Evolutionary conservation across 1,284 basidiomycete species (phyloP).

Genomic region (Tylopilus orsonianus): DNA sequence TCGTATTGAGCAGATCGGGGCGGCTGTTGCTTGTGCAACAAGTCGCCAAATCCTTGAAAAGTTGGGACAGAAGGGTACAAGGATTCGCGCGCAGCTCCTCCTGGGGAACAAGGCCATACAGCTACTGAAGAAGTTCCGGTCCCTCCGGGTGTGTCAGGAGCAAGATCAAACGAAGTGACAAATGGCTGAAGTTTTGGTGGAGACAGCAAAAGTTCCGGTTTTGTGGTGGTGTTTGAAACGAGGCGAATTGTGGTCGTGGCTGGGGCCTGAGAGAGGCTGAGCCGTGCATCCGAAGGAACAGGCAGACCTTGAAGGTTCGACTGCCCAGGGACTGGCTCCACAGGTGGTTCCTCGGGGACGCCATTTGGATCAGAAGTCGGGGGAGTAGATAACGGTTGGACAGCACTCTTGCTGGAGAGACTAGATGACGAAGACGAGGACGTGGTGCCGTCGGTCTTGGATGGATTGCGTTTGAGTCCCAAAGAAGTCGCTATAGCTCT

Average conservation of each 20-base stretch:
- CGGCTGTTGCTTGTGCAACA: conserved; percentile 16
- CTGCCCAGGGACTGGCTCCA: conserved; percentile 55
- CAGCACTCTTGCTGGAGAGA: conserved; percentile 18
- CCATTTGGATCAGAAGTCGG: conserved; percentile 38
- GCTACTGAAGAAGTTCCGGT: conserved; percentile 24
- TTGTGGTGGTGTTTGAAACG: conserved; percentile 41
- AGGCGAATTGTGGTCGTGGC: conserved; percentile 65
- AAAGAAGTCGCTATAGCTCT: conserved; percentile 68
- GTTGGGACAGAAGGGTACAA: conserved; percentile 55
- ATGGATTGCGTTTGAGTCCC: conserved; percentile 55
- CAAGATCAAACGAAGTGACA: conserved; percentile 63
- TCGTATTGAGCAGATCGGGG: conserved; percentile 19
- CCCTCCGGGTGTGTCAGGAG: conserved; percentile 52
- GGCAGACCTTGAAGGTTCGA: conserved; percentile 53
- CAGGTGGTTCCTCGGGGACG: conserved; percentile 18
- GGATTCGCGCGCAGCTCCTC: conserved; percentile 28
- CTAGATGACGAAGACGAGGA: conserved; percentile 25
- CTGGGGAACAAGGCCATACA: conserved; percentile 48
- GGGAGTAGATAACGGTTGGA: conserved; percentile 49
- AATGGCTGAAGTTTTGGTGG: conserved; percentile 66
- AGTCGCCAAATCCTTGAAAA: conserved; percentile 35
- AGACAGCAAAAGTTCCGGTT: conserved; percentile 28
- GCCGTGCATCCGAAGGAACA: conserved; percentile 55
- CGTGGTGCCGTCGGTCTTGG: conserved; percentile 30
- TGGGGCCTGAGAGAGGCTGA: conserved; percentile 42